Evolutionary conservation across 2,329 filamentous ascomycete species (phyloP), one percentile per base, ranked within the genome.

Genomic region (Neonectria hederae): DNA sequence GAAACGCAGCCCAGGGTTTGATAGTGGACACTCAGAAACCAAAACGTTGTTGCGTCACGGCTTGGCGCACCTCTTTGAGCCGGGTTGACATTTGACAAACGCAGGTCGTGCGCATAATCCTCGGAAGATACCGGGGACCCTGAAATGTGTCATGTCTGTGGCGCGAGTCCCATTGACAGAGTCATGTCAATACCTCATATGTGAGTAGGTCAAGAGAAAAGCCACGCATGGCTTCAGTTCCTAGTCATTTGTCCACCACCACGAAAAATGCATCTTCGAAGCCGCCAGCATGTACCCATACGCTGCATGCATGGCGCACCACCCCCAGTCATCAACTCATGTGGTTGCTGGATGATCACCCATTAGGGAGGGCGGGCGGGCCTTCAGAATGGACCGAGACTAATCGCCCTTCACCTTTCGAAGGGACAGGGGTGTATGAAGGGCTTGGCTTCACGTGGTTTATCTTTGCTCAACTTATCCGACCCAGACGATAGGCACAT

Each of bases 1-100:
- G 42, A 48, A 24, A 24, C 11, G 45, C n/a, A 21, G 17, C 4
- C 35, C 19, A 43, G 55, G 55, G 54, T 46, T 35, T 28, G 10
- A 28, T 21, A 45, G 54, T 54, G 51, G 43, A 63, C 21, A 35
- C 51, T 6, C 17, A 45, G 21, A 55, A 62, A 42, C 53, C 14
- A 55, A 55, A 60, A 63, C 59, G 57, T 57, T 48, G 68, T 66
- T 74, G 70, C 69, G 72, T 74, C 72, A 74, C 70, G 67, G 48
- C 62, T 45, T 42, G 58, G 52, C 56, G 69, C 56, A 17, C 14
- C 59, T 59, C 69, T 69, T 74, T 69, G 64, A 59, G 56, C 62
- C 64, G 64, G 66, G 63, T 59, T 69, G 67, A 65, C 49, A 53
- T 59, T 53, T 49, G 40, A 19, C n/a, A 22, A 7, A 28, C 52